A percentile compares a stretch with the other conserved stretches of the same genome.
These are phyloP conservation scores for Candida freyschussii DNA, from an alignment of 1,139 yeast genomes.

Conservation along the genomic window DNA sequence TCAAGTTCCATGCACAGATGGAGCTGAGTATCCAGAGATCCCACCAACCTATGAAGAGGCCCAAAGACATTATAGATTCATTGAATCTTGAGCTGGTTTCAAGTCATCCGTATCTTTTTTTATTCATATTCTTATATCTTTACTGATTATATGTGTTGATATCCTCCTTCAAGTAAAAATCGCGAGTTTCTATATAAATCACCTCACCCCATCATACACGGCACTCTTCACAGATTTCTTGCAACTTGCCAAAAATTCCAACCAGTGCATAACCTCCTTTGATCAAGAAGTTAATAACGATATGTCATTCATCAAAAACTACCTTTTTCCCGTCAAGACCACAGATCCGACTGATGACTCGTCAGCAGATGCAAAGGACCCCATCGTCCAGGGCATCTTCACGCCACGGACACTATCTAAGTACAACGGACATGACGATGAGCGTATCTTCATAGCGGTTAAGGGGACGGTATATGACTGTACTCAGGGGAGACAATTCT, in stretches of 20 bases:
- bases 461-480: conserved; percentile 86
- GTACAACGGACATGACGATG: conserved; percentile 76
- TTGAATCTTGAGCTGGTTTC: too few relatives aligned
- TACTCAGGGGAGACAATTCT: conserved; percentile 72
- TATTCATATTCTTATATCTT: too few relatives aligned
- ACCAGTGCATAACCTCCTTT: too few relatives aligned
- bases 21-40: neutral
- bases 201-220: too few relatives aligned
- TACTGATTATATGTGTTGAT: too few relatives aligned
- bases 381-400: conserved; percentile 72
- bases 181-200: too few relatives aligned
- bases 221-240: too few relatives aligned
- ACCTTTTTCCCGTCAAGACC: conserved; percentile 34
- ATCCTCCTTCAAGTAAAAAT: too few relatives aligned
- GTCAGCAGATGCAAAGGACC: conserved; percentile 32
- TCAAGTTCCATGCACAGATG: neutral
- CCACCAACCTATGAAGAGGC: conserved; percentile 3
- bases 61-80: neutral
- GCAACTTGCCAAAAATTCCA: too few relatives aligned
- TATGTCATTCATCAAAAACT: conserved; percentile 36
- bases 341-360: conserved; percentile 33
- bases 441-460: conserved; percentile 77
- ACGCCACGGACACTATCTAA: conserved; percentile 71
- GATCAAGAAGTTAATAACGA: too few relatives aligned
- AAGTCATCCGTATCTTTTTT: too few relatives aligned